These are phyloP conservation scores for Pichia eremophila DNA, from an alignment of 805 yeast genomes.

Conservation along the genomic window DNA sequence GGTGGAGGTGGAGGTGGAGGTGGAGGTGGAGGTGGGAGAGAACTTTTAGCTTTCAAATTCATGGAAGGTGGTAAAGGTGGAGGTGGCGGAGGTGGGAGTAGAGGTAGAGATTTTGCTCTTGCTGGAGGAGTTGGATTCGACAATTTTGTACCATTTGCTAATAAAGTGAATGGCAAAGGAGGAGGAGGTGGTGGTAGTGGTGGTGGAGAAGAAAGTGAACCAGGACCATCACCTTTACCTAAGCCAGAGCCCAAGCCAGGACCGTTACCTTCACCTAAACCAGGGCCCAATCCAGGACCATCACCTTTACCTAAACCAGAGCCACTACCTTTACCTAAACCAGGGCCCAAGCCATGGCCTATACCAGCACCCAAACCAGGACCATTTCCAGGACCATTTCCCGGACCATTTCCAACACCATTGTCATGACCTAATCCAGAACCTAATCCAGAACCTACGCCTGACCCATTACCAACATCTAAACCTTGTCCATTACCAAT, in stretches of 20 bases:
- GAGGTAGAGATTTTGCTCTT: slow-evolving; percentile 11
- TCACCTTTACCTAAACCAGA: slow-evolving; percentile 2
- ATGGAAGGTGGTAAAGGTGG: slow-evolving; percentile 21
- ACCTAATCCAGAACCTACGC: slow-evolving; percentile 10
- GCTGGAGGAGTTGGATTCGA: background rate
- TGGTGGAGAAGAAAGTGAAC: too few species aligned
- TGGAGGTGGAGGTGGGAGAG: slow-evolving; percentile 25
- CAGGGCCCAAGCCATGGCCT: slow-evolving; percentile 1
- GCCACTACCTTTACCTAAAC: slow-evolving; percentile 3
- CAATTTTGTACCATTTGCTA: too few species aligned
- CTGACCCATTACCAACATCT: too few species aligned
- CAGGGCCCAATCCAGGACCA: too few species aligned
- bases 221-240: too few species aligned
- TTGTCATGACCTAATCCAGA: slow-evolving; percentile 5
- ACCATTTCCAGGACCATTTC: too few species aligned
- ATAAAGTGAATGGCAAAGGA: too few species aligned
- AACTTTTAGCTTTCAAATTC: background rate
- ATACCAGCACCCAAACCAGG: slow-evolving; percentile 21
- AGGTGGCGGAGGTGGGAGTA: slow-evolving; percentile 23
- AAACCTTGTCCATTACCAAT: too few species aligned
- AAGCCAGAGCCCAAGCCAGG: too few species aligned
- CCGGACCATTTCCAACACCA: too few species aligned
- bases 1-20: slow-evolving; percentile 25
- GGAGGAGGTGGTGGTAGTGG: slow-evolving; percentile 13
- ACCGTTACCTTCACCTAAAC: too few species aligned